Conservation (phyloP, 805 yeast species). For the Ogataea pilisensis region DNA sequence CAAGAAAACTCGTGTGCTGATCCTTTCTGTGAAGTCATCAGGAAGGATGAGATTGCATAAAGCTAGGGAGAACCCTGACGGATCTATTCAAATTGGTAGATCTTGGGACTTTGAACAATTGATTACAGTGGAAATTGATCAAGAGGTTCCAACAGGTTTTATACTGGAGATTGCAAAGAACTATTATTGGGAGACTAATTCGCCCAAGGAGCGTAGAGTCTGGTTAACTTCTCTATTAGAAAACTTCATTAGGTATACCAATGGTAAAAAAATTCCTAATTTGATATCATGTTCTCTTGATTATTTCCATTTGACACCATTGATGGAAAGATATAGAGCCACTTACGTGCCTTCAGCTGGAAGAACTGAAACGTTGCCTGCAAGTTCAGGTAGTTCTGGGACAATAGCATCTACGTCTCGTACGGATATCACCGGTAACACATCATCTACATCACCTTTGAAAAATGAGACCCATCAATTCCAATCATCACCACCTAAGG, state of each 20-base stretch:
- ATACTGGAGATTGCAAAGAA: conserved; percentile 61
- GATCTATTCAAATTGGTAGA: conserved; percentile 82
- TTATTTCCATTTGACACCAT: conserved; percentile 32
- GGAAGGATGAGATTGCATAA: conserved; percentile 76
- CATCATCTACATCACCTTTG: not conserved
- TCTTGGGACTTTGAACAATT: conserved; percentile 85
- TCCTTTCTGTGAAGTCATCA: conserved; percentile 56
- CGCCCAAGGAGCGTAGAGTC: conserved; percentile 53
- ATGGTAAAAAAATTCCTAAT: conserved; percentile 48
- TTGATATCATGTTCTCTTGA: conserved; percentile 43
- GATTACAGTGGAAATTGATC: conserved; percentile 49
- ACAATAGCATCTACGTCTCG: not conserved
- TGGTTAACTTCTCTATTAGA: conserved; percentile 52
- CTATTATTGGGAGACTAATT: conserved; percentile 77
- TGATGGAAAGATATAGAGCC: conserved; percentile 6
- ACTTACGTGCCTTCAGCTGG: conserved; percentile 2
- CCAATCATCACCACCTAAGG: not conserved
- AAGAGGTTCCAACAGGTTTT: conserved; percentile 52
- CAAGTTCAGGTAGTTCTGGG: not conserved
- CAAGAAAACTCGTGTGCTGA: conserved; percentile 60
- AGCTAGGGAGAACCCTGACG: conserved; percentile 75
- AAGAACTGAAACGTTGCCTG: not conserved
- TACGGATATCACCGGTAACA: not conserved
- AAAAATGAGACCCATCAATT: not conserved
- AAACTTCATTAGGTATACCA: conserved; percentile 50